phyloP scores from a whole-genome alignment of 495 filamentous ascomycete genomes.

The Aspergillus avenaceus region DNA sequence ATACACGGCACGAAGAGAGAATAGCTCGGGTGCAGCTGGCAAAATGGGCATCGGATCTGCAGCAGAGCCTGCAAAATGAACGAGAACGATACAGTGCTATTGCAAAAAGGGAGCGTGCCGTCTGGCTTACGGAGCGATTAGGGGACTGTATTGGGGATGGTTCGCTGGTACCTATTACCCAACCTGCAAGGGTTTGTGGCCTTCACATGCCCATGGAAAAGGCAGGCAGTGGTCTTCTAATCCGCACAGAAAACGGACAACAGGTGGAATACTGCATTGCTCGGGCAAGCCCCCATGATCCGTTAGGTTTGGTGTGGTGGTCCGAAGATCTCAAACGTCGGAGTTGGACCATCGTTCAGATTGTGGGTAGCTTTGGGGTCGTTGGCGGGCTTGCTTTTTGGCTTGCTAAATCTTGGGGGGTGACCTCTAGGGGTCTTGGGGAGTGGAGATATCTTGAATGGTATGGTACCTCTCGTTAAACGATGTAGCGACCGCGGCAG shows the following conservation, averaged over 20 bases:
- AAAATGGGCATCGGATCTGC: slow-evolving; percentile 88
- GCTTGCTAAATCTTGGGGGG: slow-evolving; percentile 46
- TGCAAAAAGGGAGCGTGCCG: slow-evolving; percentile 64
- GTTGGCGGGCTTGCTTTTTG: slow-evolving; percentile 71
- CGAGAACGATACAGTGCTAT: slow-evolving; percentile 70
- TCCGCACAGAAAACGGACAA: slow-evolving; percentile 21
- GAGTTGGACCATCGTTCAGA: slow-evolving; percentile 68
- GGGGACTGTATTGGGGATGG: slow-evolving; percentile 73
- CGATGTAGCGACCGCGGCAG: not conserved
- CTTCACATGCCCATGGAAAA: slow-evolving; percentile 19
- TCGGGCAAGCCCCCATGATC: slow-evolving; percentile 57
- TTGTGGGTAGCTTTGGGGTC: slow-evolving; percentile 72
- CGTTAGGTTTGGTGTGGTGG: slow-evolving; percentile 69
- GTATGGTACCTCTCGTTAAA: slow-evolving; percentile 13
- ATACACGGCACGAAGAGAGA: slow-evolving; percentile 66
- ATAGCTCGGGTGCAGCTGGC: slow-evolving; percentile 77
- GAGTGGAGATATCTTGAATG: slow-evolving; percentile 36
- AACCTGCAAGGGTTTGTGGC: slow-evolving; percentile 32
- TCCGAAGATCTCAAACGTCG: slow-evolving; percentile 61
- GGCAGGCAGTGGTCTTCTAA: slow-evolving; percentile 15
- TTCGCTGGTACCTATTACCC: slow-evolving; percentile 51
- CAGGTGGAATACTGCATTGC: slow-evolving; percentile 26
- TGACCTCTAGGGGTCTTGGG: slow-evolving; percentile 33
- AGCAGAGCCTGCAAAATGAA: slow-evolving; percentile 78
- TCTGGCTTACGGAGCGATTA: slow-evolving; percentile 75